Conservation (phyloP, 331 rosid genomes). For the Pyracantha coccinea region DNA sequence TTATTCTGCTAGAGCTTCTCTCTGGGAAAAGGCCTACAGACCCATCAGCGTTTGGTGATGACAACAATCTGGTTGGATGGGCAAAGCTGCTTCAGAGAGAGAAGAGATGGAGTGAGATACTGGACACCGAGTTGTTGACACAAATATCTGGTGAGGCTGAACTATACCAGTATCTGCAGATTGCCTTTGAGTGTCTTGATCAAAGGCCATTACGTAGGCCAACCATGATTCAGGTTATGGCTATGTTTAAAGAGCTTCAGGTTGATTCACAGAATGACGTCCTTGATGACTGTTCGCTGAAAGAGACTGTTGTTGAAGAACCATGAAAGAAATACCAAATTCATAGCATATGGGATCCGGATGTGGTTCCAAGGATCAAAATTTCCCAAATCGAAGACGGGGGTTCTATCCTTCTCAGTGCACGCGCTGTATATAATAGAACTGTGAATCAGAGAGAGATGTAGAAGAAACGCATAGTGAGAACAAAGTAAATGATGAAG, state of each 20-base stretch:
- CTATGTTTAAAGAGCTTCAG: conserved; percentile 74
- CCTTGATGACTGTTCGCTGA: conserved; percentile 44
- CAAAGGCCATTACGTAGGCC: conserved; percentile 64
- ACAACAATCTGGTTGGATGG: conserved; percentile 83
- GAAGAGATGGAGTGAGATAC: conserved; percentile 43
- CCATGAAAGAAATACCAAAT: conserved; percentile 4
- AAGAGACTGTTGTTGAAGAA: conserved; percentile 44
- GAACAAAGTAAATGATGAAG: conserved; percentile 8
- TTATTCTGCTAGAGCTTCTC: conserved; percentile 63
- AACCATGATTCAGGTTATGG: conserved; percentile 74
- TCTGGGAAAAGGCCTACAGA: conserved; percentile 68
- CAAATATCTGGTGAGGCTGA: conserved; percentile 40
- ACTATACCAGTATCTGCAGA: conserved; percentile 38
- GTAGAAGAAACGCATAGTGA: conserved; percentile 1
- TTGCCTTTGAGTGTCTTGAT: conserved; percentile 69
- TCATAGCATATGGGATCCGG: neutral
- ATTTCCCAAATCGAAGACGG: neutral
- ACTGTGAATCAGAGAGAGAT: conserved; percentile 4
- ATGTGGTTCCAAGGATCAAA: neutral
- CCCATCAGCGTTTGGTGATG: conserved; percentile 57
- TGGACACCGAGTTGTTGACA: conserved; percentile 42
- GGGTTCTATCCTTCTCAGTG: neutral
- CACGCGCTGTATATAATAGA: conserved; percentile 27
- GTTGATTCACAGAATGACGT: conserved; percentile 52
- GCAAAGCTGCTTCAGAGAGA: conserved; percentile 62